Evolutionary conservation across 2,329 filamentous ascomycete genomes (phyloP), one percentile per base, ranked within the genome.

Genomic region (Xylariaceae sp.): DNA sequence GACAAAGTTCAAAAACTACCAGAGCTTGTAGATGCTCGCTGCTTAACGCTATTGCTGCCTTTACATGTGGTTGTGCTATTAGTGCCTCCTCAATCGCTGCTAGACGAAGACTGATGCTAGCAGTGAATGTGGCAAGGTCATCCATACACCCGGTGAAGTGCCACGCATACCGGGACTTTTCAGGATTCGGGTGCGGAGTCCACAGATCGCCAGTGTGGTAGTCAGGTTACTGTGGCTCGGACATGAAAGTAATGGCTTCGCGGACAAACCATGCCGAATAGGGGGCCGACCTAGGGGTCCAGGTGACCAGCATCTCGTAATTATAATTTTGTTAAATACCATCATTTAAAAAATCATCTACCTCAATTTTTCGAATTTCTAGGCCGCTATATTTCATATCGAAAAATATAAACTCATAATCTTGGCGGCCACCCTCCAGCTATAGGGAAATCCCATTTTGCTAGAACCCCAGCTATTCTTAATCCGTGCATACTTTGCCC

Each of bases 101-200:
- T 3, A 61, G 60, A 30, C 52, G 48, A n/a, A 62, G 45, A 24
- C 58, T 65, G 24, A 63, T 54, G 39, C 59, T 61, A 1, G 58
- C 53, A 2, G 55, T 52, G 24, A 64, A 59, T 11, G 54, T 59
- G 11, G 64, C 58, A 4, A 70, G 53, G 26, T 65, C 66, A 29
- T 70, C 67, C 11, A 62, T 63, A 9, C 62, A 54, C 21, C 62
- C 62, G 1, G 50, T 50, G 15, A 62, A 64, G 20, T 55, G 57
- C 59, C 59, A 64, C 7, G 44, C 61, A 27, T 51, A 61, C 2
- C 43, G 30, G 2, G 59, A 55, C 53, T 61, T 61, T 7, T 40
- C 48, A 8, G 59, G 59, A 29, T 64, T 59, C 11, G 61, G 59
- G 20, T 64, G 62, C 6, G 59, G 61, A 15, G 56, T 55, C 62